These are phyloP conservation scores for Chlamydomonas reinhardtii DNA, from an alignment of 163 green algal genomes.

Conservation along the genomic window DNA sequence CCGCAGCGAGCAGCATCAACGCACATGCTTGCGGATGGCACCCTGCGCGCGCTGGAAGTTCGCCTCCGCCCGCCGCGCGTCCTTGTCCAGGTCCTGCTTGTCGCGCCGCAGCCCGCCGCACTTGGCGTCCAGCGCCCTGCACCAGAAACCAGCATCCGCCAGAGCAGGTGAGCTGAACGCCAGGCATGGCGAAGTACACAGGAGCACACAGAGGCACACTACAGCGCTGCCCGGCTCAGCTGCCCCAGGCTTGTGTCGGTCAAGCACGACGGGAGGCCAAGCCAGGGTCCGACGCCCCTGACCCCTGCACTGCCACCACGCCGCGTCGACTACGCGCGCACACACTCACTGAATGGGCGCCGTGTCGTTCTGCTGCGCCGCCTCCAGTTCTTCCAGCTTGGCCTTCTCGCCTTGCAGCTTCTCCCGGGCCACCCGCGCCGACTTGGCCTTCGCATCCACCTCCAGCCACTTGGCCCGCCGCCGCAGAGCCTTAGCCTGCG, in stretches of 20 bases:
- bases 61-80: not conserved
- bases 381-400: not conserved
- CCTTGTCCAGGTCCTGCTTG: slow-evolving; percentile 23
- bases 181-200: too few species aligned
- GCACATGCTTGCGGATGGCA: slow-evolving; percentile 1
- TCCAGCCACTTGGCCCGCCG: slow-evolving; percentile 24
- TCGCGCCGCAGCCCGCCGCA: not conserved
- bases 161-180: too few species aligned
- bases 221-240: too few species aligned
- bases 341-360: slow-evolving; percentile 17
- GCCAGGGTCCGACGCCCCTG: too few species aligned
- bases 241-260: too few species aligned
- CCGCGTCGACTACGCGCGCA: too few species aligned
- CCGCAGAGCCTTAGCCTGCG: slow-evolving; percentile 1
- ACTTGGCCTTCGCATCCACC: not conserved
- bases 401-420: not conserved
- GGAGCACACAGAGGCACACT: too few species aligned
- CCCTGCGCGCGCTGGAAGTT: too few species aligned
- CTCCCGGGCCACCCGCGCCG: slow-evolving; percentile 21
- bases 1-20: not conserved
- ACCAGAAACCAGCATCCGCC: not conserved
- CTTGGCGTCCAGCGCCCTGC: too few species aligned
- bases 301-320: too few species aligned
- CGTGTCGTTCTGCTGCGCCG: slow-evolving; percentile 30
- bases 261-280: too few species aligned